phyloP scores from a whole-genome alignment of 73 alveolate species.

The Loxodes magnus region DNA sequence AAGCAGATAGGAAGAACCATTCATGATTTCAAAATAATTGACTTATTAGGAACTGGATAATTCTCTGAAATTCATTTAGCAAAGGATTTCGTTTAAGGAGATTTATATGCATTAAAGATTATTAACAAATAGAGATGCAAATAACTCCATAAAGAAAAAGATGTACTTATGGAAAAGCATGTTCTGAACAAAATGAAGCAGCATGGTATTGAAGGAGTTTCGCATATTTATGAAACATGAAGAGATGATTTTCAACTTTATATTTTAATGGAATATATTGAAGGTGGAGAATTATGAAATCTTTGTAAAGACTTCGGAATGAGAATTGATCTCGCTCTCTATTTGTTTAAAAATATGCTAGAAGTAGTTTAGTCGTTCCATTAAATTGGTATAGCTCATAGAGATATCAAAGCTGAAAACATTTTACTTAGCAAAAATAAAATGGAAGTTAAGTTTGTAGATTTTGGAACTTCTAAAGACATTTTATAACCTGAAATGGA shows the following conservation, averaged over 20 bases:
- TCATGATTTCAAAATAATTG: too few relatives aligned
- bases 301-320: slow-evolving; percentile 29
- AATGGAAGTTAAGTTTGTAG: slow-evolving; percentile 15
- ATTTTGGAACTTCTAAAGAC: slow-evolving; percentile 46
- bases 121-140: slow-evolving; percentile 21
- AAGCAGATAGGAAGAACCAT: too few relatives aligned
- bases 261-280: slow-evolving; percentile 19
- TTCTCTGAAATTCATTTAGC: slow-evolving; percentile 31
- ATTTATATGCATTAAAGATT: slow-evolving; percentile 26
- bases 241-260: slow-evolving; percentile 31
- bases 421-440: slow-evolving; percentile 22
- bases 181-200: slow-evolving; percentile 19
- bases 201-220: slow-evolving; percentile 12
- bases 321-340: neutral
- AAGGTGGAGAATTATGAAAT: slow-evolving; percentile 39
- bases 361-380: neutral
- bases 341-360: neutral
- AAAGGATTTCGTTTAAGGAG: slow-evolving; percentile 26
- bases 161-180: slow-evolving; percentile 46
- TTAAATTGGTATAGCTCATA: slow-evolving; percentile 22
- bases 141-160: slow-evolving; percentile 32
- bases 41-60: slow-evolving; percentile 31
- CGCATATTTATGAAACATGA: slow-evolving; percentile 24
- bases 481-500: slow-evolving; percentile 22
- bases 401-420: slow-evolving; percentile 49